Base-by-base conservation (phyloP, 495 filamentous ascomycete species). In the Hypoxylon subgilvum region DNA sequence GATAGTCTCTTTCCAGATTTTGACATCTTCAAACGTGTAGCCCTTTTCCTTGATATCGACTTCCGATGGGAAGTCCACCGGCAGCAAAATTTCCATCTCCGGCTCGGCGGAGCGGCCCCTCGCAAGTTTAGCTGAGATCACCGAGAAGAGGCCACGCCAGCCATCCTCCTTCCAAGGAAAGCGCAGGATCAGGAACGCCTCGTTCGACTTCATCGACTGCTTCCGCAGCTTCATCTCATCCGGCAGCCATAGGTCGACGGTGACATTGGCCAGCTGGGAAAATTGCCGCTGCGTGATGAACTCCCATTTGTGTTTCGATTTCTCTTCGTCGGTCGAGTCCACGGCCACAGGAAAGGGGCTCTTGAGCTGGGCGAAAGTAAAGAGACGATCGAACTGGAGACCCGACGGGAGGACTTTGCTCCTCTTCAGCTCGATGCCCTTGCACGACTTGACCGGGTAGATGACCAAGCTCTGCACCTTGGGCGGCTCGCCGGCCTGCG, bases 401-500 rank as follows among this genome's bases (percentile, higher is more conserved):
- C 92, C 92, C 12, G 84, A 85, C 4, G 82, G 68, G 21, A 92
- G 73, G 3, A 96, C 80, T 42, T 85, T 83, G 35, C 83, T 85
- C 44, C 77, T 65, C 46, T 81, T 73, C 44, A 96, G 67, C 72
- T 96, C 90, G 14, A 96, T 84, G 10, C 87, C 89, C 56, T 80
- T 77, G 69, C 92, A 96, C 52, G 88, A 90, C 75, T 97, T 97
- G 62, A 96, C 75, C 0, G 93, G 93, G 69, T 92, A 96, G 32
- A 90, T 86, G 76, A 87, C 92, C 31, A 96, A 80, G 40, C 88
- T 89, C 70, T 91, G 91, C 61, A 97, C 77, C 36, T 35, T 71
- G 1, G 61, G 62, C n/a, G 57, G 48, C 10, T 53, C 32, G 22
- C 61, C 64, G 12, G 34, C 58, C 35, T 57, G 61, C 36, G 68